Evolutionary conservation across 176 grass and related monocot genomes (phyloP), one percentile per base, ranked within the genome.

Genomic region (Carex myosuroides): DNA sequence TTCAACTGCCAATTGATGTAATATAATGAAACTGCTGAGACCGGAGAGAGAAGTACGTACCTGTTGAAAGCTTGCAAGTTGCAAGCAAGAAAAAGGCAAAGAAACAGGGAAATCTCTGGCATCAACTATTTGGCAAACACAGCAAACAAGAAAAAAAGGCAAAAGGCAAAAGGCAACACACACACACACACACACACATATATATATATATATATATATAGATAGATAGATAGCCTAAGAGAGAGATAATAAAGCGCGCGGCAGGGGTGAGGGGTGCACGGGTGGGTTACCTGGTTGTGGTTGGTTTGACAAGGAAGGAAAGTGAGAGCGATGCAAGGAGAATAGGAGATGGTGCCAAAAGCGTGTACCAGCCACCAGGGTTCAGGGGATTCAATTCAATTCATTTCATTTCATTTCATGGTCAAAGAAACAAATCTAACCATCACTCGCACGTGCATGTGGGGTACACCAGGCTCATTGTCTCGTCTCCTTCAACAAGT

Each of bases 91-190:
- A 76, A 55, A 30, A 30, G 48, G 72, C 72, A 76, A 76, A 55
- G 72, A 53, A 76, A 76, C 72, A 76, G 72, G 22, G 72, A 76
- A 76, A 29, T 76, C 72, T 55, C 72, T 55, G 72, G 5, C 72
- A 76, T 11, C 46, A 54, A 76, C 72, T 76, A 54, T 73, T 52
- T 48, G 11, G 70, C 17, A 24, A 73, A 24, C 42, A 24, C 37
- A 22, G n/a, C 2, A 73, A 20, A 73, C 20, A 24, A 50, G 42
- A 52, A 52, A 48, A 74, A n/a, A n/a, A n/a, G n/a, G n/a, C n/a
- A n/a, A n/a, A 74, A 22, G 21, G 72, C 48, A 55, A 14, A 74
- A 13, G 21, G 72, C 72, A 76, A 26, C 70, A 75, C n/a, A n/a
- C n/a, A n/a, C n/a, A n/a, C n/a, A n/a, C n/a, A n/a, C n/a, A n/a